Conservation (phyloP, 2,329 filamentous ascomycete genomes). For the Fusarium decemcellulare region DNA sequence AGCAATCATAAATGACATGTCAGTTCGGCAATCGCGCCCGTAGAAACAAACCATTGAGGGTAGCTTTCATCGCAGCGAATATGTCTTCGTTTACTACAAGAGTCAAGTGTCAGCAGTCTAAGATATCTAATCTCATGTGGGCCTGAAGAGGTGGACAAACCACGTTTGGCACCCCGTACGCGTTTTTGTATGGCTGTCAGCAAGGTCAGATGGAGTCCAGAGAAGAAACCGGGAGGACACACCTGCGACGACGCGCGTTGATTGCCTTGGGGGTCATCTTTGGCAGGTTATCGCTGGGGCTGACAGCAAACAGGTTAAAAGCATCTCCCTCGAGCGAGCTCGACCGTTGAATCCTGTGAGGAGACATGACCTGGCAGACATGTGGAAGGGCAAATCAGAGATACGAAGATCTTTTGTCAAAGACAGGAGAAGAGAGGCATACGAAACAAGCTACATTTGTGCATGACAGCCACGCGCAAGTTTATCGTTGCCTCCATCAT, state of each 20-base stretch:
- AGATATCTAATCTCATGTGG: constrained; percentile 5
- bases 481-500: neutral
- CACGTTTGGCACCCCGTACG: constrained; percentile 33
- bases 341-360: neutral
- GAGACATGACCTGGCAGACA: neutral
- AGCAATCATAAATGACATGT: neutral
- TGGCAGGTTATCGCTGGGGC: neutral
- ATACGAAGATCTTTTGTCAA: neutral
- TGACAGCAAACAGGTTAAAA: neutral
- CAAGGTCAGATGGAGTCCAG: neutral
- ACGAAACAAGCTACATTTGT: neutral
- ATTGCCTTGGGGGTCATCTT: neutral
- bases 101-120: constrained; percentile 15
- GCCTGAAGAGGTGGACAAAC: constrained; percentile 10
- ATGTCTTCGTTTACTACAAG: constrained; percentile 28
- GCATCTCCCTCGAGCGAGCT: neutral
- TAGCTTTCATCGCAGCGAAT: constrained; percentile 32
- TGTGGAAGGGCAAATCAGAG: neutral
- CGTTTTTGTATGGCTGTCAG: constrained; percentile 32
- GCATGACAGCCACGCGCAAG: neutral
- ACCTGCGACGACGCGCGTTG: neutral
- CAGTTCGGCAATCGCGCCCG: neutral
- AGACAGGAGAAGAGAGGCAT: neutral
- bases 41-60: constrained; percentile 22
- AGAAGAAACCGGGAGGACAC: neutral